Percentiles rank a stretch among this genome's conserved stretches.
Conservation (phyloP, 1,284 basidiomycete genomes). For the Ustilago shanxiensis region DNA sequence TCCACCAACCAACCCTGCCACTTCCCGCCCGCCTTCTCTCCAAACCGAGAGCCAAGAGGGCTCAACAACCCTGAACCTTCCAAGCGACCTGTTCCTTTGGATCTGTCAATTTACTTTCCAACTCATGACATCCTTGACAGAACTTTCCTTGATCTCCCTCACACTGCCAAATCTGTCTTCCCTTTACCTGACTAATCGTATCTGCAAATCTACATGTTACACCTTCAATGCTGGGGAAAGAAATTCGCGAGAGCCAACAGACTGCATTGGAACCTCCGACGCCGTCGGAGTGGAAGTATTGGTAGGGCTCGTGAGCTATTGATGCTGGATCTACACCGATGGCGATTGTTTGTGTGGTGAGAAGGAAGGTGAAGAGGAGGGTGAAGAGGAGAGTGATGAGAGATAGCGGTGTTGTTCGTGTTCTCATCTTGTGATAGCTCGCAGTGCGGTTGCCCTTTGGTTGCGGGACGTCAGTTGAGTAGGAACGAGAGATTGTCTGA, state of each 20-base stretch:
- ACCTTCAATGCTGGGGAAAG: conserved; percentile 31
- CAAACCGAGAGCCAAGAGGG: no score
- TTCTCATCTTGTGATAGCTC: not conserved
- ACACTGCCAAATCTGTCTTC: conserved; percentile 45
- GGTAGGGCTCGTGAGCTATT: conserved; percentile 29
- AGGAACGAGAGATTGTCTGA: no score
- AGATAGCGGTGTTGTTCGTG: not conserved
- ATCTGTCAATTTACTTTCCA: conserved; percentile 29
- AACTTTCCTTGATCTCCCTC: conserved; percentile 30
- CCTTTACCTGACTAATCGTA: conserved; percentile 37
- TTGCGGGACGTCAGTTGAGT: no score
- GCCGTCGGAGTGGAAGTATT: conserved; percentile 41
- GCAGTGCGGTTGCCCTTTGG: no score
- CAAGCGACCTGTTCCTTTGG: conserved; percentile 38
- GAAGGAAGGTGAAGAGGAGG: conserved; percentile 1
- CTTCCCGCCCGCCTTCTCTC: no score
- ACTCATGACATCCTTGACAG: conserved; percentile 35
- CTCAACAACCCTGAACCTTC: conserved; percentile 46
- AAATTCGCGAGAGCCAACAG: conserved; percentile 36
- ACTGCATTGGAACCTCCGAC: conserved; percentile 27
- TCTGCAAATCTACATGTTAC: conserved; percentile 32
- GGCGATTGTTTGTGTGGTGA: not conserved
- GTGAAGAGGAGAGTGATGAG: not conserved
- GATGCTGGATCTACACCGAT: conserved; percentile 6
- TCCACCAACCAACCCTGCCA: no score